A percentile compares a stretch with the other conserved stretches of the same genome.
These are phyloP conservation scores for Chaetomium cochliodes DNA, from an alignment of 495 filamentous ascomycete genomes.

Conservation along the genomic window DNA sequence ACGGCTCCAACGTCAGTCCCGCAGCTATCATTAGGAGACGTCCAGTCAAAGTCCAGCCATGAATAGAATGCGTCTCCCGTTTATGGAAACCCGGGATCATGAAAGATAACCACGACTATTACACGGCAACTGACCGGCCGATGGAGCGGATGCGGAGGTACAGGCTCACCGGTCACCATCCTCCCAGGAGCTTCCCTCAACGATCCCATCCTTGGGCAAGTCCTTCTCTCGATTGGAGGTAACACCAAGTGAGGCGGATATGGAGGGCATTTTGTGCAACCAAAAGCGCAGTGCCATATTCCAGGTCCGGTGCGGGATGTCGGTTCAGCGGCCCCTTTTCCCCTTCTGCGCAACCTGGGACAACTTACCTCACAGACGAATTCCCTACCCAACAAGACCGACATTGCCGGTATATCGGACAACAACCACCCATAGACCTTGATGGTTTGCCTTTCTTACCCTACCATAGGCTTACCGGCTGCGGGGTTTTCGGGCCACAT, in stretches of 20 bases:
- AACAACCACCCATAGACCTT: no score
- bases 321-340: neutral
- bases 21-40: neutral
- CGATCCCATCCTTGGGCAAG: neutral
- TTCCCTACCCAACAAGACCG: no score
- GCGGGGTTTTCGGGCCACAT: neutral
- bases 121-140: neutral
- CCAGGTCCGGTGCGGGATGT: neutral
- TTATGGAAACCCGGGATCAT: slow-evolving; percentile 2
- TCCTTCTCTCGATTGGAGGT: neutral
- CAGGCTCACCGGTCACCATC: slow-evolving; percentile 11
- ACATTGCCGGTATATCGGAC: neutral
- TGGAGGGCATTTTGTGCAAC: neutral
- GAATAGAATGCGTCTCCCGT: neutral
- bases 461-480: neutral
- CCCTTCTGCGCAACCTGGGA: neutral
- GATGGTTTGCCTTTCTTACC: neutral
- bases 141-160: neutral
- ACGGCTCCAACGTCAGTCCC: neutral
- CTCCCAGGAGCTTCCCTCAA: neutral
- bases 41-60: neutral
- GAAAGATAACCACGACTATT: neutral
- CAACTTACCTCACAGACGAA: no score
- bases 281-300: neutral
- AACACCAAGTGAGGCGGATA: slow-evolving; percentile 3